Evolutionary conservation across 306 rosid genomes (phyloP).

Genomic region (Clitoria ternatea): DNA sequence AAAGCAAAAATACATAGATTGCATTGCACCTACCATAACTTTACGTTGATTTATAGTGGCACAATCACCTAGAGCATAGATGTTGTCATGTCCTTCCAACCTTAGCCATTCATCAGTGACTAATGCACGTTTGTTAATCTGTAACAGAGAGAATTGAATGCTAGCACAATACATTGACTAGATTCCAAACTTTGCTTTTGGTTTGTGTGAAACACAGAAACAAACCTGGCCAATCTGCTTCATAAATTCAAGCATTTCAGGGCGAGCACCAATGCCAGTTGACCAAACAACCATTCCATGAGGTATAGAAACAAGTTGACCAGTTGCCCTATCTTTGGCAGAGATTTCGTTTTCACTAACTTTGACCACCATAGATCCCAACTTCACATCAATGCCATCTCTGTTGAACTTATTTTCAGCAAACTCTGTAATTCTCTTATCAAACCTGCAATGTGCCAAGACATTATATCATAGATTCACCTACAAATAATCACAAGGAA

Average conservation of each 20-base stretch:
- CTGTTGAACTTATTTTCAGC: slow-evolving; percentile 75
- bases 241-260: slow-evolving; percentile 71
- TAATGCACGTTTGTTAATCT: slow-evolving; percentile 78
- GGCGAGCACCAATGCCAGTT: slow-evolving; percentile 87
- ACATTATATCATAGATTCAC: not conserved
- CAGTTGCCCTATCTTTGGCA: slow-evolving; percentile 59
- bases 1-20: not conserved
- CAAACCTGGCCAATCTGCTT: slow-evolving; percentile 88
- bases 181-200: not conserved
- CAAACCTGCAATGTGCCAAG: slow-evolving; percentile 59
- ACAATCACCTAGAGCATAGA: slow-evolving; percentile 95
- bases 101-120: slow-evolving; percentile 98
- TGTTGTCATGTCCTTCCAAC: slow-evolving; percentile 69
- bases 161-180: not conserved
- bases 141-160: slow-evolving; percentile 15
- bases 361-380: slow-evolving; percentile 88
- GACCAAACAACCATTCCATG: slow-evolving; percentile 99
- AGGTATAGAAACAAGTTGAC: slow-evolving; percentile 45
- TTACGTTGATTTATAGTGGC: slow-evolving; percentile 90
- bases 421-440: slow-evolving; percentile 90
- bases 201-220: slow-evolving; percentile 11
- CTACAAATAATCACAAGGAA: not conserved
- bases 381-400: slow-evolving; percentile 81
- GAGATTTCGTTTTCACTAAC: slow-evolving; percentile 70
- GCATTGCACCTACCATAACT: slow-evolving; percentile 59